These are phyloP conservation scores for Trichomonas gallinae DNA, from an alignment of 208 protist genomes.

Conservation along the genomic window DNA sequence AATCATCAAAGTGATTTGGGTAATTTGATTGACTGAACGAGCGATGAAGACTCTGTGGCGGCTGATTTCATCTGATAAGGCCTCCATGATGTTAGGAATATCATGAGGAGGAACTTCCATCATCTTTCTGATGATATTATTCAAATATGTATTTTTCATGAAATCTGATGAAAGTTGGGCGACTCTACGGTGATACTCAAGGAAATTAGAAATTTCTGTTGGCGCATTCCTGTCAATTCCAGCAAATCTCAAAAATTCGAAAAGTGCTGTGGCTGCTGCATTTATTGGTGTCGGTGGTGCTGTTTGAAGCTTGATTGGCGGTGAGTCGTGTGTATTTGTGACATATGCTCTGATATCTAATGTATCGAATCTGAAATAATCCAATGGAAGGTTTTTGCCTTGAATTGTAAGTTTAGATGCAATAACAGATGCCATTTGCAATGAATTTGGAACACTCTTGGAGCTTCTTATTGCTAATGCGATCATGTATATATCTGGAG, in stretches of 20 bases:
- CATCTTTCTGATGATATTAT: background rate
- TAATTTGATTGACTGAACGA: background rate
- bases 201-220: background rate
- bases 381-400: background rate
- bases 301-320: background rate
- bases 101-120: background rate
- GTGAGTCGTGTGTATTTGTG: background rate
- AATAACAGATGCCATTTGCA: background rate
- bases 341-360: background rate
- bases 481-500: background rate
- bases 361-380: background rate
- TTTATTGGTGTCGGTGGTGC: background rate
- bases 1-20: background rate
- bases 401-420: background rate
- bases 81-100: background rate
- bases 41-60: background rate
- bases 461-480: background rate
- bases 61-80: background rate
- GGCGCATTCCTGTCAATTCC: background rate
- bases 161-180: background rate
- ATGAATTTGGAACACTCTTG: background rate
- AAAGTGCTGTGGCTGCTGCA: background rate
- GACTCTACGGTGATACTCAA: background rate
- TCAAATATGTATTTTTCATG: background rate
- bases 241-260: background rate